phyloP scores from a whole-genome alignment of 352 stramenopile species.

The Pythium scleroteichum region DNA sequence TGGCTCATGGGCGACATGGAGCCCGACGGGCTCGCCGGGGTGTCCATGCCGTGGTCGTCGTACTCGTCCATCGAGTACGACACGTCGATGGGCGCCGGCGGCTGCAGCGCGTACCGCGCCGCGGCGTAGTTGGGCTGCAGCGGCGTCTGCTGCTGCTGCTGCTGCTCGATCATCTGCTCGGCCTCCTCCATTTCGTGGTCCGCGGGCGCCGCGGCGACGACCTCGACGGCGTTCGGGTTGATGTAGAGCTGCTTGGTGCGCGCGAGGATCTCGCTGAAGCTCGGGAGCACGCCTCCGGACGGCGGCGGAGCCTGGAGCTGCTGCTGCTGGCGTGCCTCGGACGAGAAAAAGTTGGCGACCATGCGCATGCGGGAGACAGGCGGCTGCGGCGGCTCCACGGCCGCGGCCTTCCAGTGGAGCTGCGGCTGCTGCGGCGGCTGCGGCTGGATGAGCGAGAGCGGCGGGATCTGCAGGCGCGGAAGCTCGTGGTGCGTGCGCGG shows the following conservation, averaged over 20 bases:
- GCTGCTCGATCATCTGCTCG: conserved; percentile 4
- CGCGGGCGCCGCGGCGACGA: conserved; percentile 7
- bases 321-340: conserved; percentile 18
- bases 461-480: conserved; percentile 62
- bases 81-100: conserved; percentile 19
- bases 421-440: conserved; percentile 43
- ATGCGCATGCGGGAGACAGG: conserved; percentile 30
- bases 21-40: conserved; percentile 30
- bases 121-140: conserved; percentile 24
- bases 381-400: conserved; percentile 29
- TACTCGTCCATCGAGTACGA: conserved; percentile 14
- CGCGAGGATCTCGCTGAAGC: conserved; percentile 64
- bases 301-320: conserved; percentile 27
- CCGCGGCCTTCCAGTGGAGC: conserved; percentile 49
- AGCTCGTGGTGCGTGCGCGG: conserved; percentile 56
- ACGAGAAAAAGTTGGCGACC: conserved; percentile 57
- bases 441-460: conserved; percentile 43
- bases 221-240: conserved; percentile 34
- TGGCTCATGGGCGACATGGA: conserved; percentile 58
- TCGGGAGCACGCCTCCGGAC: conserved; percentile 40
- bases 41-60: conserved; percentile 32
- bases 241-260: conserved; percentile 69
- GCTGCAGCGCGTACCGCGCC: conserved; percentile 22
- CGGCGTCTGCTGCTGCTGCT: neutral
- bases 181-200: conserved; percentile 30